These are phyloP conservation scores for Aspergillus sclerotiicarbonarius DNA, from an alignment of 495 filamentous ascomycete genomes.

Conservation along the genomic window DNA sequence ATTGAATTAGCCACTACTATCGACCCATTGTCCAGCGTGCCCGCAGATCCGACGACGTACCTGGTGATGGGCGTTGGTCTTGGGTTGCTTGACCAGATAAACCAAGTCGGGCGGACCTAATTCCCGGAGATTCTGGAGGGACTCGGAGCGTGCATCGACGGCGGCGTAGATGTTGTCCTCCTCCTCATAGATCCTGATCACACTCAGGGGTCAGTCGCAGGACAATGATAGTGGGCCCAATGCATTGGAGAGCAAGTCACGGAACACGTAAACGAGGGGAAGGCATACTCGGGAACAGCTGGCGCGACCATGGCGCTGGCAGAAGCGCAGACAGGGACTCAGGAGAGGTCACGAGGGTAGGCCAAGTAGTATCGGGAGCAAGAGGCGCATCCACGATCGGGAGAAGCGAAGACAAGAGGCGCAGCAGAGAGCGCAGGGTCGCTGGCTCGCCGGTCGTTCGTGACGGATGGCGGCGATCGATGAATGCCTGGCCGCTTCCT, in stretches of 20 bases:
- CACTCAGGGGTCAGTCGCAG: slow-evolving; percentile 21
- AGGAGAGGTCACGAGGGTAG: slow-evolving; percentile 2
- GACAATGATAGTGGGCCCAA: slow-evolving; percentile 6
- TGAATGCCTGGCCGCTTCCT: slow-evolving; percentile 21
- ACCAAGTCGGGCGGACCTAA: slow-evolving; percentile 94
- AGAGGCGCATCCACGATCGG: slow-evolving; percentile 14
- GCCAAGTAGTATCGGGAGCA: slow-evolving; percentile 11
- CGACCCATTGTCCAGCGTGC: neutral
- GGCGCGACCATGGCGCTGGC: slow-evolving; percentile 74
- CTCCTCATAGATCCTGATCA: slow-evolving; percentile 76
- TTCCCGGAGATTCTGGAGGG: slow-evolving; percentile 79
- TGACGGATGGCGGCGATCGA: slow-evolving; percentile 12
- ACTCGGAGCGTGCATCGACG: slow-evolving; percentile 85
- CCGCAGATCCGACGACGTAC: slow-evolving; percentile 25
- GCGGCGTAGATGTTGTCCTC: slow-evolving; percentile 83
- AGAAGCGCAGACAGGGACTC: slow-evolving; percentile 20
- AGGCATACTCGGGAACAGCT: slow-evolving; percentile 81
- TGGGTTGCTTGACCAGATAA: slow-evolving; percentile 86
- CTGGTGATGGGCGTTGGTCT: slow-evolving; percentile 50
- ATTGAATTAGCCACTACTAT: slow-evolving; percentile 13
- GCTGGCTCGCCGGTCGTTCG: slow-evolving; percentile 10
- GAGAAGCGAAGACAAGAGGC: slow-evolving; percentile 6
- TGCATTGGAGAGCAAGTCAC: slow-evolving; percentile 24
- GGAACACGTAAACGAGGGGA: slow-evolving; percentile 36
- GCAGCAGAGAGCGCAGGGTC: slow-evolving; percentile 3